Conservation (phyloP, 2,329 filamentous ascomycete genomes). For the Pestalotiopsis sp. region DNA sequence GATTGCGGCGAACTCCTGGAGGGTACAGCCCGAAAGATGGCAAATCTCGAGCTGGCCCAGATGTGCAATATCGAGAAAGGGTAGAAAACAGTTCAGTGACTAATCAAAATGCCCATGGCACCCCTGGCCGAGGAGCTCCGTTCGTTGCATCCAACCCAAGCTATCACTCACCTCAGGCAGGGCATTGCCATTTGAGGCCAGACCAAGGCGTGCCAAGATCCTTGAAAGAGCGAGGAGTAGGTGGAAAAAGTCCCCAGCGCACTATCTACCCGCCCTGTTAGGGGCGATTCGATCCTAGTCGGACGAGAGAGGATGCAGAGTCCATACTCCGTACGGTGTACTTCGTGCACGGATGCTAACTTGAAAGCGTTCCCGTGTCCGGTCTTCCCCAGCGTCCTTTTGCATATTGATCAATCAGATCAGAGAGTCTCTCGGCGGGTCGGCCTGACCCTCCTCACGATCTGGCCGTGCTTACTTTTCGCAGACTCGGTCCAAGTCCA, state of each 20-base stretch:
- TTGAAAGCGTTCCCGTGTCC: neutral
- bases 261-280: too few relatives aligned
- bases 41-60: neutral
- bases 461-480: neutral
- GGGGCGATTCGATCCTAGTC: too few relatives aligned
- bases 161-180: too few relatives aligned
- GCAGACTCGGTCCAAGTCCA: neutral
- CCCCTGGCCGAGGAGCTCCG: too few relatives aligned
- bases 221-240: too few relatives aligned
- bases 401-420: neutral
- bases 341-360: too few relatives aligned
- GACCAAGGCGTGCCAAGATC: too few relatives aligned
- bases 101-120: neutral
- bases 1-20: neutral
- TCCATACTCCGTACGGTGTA: too few relatives aligned
- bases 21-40: neutral
- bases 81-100: neutral
- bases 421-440: neutral
- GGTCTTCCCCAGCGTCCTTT: neutral
- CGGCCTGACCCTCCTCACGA: neutral
- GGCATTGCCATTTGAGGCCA: too few relatives aligned
- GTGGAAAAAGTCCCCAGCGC: too few relatives aligned
- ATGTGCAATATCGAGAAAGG: neutral
- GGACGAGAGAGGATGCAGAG: too few relatives aligned
- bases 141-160: too few relatives aligned